Base-by-base conservation (phyloP, 306 rosid genomes). In the Lupinus albus region DNA sequence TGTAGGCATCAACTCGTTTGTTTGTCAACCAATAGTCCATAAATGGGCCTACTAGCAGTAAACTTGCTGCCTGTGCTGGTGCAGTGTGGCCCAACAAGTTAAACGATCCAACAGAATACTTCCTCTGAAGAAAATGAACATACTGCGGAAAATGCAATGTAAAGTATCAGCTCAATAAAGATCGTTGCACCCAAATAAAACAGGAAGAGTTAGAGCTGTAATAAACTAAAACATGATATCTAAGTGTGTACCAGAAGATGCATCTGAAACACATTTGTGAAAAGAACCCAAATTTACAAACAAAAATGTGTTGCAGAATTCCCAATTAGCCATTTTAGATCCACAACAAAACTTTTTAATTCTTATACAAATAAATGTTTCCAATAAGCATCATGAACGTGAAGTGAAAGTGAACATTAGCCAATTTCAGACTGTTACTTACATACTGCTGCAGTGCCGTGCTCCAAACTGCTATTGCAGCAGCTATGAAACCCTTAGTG, bases 71-170 rank as follows among this genome's bases (percentile, higher is more conserved):
- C 75, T 89, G 96, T 44, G 76, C 90, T 32, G 96, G 96, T 15
- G 96, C 96, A 46, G 93, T 89, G 58, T 89, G 92, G 72, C 92
- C 92, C 87, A 89, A 64, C 78, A 89, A 72, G 76, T 89, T 86
- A 81, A 89, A 89, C 20, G 96, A 89, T 33, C 96, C 89, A 48
- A 89, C 82, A 67, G 96, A 84, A 67, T 89, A 89, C 68, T 86
- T 89, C 62, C 92, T 79, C 73, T 89, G 96, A 70, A 89, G 96
- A 70, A 13, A 81, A 81, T 86, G 92, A 11, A 89, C 92, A 67
- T 84, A 86, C 96, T 89, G 88, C 83, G 77, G n/a, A 77, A 65
- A 64, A 77, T n/a, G 47, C 53, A 61, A 67, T 18, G 57, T 7
- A 47, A 63, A 70, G 57, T 11, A 62, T 70, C 48, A 82, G 71